Percentiles rank a stretch among this genome's conserved stretches.
Conservation (phyloP, 805 yeast genomes). For the Nakazawaea wickerhamii region DNA sequence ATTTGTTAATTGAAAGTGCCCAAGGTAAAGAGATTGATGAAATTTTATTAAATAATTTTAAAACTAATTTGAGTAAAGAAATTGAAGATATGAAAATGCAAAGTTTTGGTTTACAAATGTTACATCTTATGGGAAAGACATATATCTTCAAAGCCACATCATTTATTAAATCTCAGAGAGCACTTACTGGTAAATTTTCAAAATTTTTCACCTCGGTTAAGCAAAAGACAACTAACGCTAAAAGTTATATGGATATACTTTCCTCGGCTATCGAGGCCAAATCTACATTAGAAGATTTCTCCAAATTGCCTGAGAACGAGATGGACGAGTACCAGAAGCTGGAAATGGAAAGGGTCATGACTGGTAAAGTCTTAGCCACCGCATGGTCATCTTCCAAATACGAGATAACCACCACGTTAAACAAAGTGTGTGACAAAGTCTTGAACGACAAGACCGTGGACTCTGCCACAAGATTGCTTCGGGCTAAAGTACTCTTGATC, state of each 20-base stretch:
- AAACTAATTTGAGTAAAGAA: constrained; percentile 64
- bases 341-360: constrained; percentile 64
- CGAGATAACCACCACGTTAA: constrained; percentile 68
- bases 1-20: constrained; percentile 34
- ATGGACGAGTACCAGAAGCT: constrained; percentile 43
- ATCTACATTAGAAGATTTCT: constrained; percentile 66
- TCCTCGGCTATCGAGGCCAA: constrained; percentile 77
- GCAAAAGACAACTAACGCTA: constrained; percentile 68
- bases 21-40: constrained; percentile 40
- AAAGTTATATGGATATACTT: constrained; percentile 66
- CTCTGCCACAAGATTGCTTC: constrained; percentile 39
- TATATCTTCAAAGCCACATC: constrained; percentile 62
- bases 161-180: constrained; percentile 60
- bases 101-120: constrained; percentile 77
- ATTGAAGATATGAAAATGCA: constrained; percentile 80
- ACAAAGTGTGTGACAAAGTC: constrained; percentile 64
- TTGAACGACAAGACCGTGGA: constrained; percentile 52
- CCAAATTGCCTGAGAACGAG: constrained; percentile 52
- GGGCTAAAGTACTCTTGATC: constrained; percentile 59
- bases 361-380: constrained; percentile 77
- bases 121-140: constrained; percentile 69
- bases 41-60: constrained; percentile 45
- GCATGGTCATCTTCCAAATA: constrained; percentile 83
- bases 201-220: constrained; percentile 60
- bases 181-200: constrained; percentile 55